These are phyloP conservation scores for Striga asiatica DNA, from an alignment of 257 asterid species.

Conservation along the genomic window DNA sequence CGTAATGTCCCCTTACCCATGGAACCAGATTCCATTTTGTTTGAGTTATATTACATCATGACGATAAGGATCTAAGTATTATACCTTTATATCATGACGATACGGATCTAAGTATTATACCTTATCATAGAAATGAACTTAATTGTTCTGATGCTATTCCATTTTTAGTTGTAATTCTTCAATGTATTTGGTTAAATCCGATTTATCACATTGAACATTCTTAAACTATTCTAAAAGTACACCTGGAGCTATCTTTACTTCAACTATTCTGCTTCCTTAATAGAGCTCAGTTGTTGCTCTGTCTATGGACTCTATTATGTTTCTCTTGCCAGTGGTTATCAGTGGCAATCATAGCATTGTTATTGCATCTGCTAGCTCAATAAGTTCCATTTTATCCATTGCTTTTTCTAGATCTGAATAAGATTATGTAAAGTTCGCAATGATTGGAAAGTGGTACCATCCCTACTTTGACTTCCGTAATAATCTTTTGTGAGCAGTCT, in stretches of 20 bases:
- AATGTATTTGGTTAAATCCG: constrained; percentile 6
- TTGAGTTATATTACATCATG: neutral
- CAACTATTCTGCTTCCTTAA: neutral
- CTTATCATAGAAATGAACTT: neutral
- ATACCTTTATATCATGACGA: no score
- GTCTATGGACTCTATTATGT: constrained; percentile 28
- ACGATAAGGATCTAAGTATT: neutral
- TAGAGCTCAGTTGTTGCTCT: constrained; percentile 25
- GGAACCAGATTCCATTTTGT: neutral
- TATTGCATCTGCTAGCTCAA: constrained; percentile 15
- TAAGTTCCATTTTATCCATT: constrained; percentile 5
- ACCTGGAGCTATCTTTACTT: constrained; percentile 21
- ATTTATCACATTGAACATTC: constrained; percentile 13
- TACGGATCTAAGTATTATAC: neutral
- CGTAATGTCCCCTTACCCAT: neutral
- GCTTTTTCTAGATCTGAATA: constrained; percentile 22
- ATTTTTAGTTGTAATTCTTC: constrained; percentile 14
- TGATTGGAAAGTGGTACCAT: constrained; percentile 24
- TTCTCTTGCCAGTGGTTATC: constrained; percentile 23
- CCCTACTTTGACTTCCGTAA: constrained; percentile 18
- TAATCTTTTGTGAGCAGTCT: constrained; percentile 11
- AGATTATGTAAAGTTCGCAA: constrained; percentile 14
- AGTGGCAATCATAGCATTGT: constrained; percentile 21
- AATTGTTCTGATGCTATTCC: constrained; percentile 1
- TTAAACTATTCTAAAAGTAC: constrained; percentile 2